Conservation (phyloP, 257 asterid genomes). For the Petunia secreta region DNA sequence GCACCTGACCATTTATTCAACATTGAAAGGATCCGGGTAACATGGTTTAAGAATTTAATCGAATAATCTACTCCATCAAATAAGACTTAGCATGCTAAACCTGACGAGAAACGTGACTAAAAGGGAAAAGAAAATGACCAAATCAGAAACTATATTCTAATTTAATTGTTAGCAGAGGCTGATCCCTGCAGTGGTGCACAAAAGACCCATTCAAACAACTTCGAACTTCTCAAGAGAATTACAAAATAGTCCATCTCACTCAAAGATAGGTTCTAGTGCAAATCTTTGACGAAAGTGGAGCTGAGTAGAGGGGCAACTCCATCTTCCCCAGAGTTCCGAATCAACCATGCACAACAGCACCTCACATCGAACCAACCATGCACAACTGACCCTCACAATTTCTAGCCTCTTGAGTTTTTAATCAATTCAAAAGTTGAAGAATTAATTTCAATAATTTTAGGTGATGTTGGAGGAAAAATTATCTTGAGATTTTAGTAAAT, state of each 20-base stretch:
- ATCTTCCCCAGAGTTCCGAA: too few species aligned
- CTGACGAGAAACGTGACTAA: not conserved
- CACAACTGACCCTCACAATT: too few species aligned
- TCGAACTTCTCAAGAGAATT: not conserved
- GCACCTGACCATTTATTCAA: not conserved
- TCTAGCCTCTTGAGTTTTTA: too few species aligned
- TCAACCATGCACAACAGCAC: too few species aligned
- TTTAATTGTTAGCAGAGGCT: not conserved
- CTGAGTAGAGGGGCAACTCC: too few species aligned
- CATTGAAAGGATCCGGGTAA: not conserved
- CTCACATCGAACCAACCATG: too few species aligned
- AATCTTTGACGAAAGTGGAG: not conserved
- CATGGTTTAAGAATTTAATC: not conserved
- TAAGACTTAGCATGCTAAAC: not conserved
- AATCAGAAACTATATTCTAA: not conserved
- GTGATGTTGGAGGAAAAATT: too few species aligned
- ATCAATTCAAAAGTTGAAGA: too few species aligned
- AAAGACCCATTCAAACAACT: not conserved
- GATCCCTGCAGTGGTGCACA: not conserved
- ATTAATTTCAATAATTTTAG: too few species aligned
- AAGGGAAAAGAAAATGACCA: not conserved
- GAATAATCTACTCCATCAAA: slow-evolving; percentile 3
- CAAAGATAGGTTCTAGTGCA: not conserved
- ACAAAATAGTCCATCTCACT: not conserved
- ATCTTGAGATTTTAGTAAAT: too few species aligned